Evolutionary conservation across 2,329 filamentous ascomycete species (phyloP), one percentile per base, ranked within the genome.

Genomic region (Byssoonygena ceratinophila): DNA sequence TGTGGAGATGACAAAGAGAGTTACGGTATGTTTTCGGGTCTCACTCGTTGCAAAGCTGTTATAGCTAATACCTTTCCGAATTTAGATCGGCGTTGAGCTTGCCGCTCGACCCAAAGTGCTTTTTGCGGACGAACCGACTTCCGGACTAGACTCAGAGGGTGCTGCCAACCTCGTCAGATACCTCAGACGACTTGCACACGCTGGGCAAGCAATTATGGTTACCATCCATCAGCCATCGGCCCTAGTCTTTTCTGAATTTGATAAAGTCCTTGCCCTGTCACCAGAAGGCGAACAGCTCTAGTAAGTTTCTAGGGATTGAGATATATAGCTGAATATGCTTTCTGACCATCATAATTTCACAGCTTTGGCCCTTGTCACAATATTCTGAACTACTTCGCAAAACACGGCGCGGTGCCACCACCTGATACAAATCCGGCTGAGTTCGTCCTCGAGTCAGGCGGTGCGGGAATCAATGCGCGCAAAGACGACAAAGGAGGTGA

Each of bases 181-280:
- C 9, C 78, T 97, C 37, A 85, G 94, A 69, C 95, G 94, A 70
- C 76, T 96, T 31, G 88, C 88, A 61, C 85, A 91, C 67, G 85
- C 82, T 57, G 90, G 91, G 14, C 88, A 94, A 66, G 90, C 91
- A 48, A 87, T 96, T 68, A 81, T 96, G n/a, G 95, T 89, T 72
- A 96, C 91, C 0, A 96, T 96, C 56, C 91, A 97, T 67, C 91
- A 97, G 68, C 91, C 91, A n/a, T 94, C 87, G 12, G 89, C 90
- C 31, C 89, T 94, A 78, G 77, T 96, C 50, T 95, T 96, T 74
- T 87, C 95, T 66, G 84, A 87, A 54, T 96, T 84, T 50, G 82
- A 84, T 55, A n/a, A n/a, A n/a, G n/a, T n/a, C n/a, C n/a, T n/a
- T n/a, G n/a, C n/a, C n/a, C n/a, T n/a, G n/a, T n/a, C n/a, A n/a